These are phyloP conservation scores for Blepharisma japonicum DNA, from an alignment of 73 alveolate species.

Conservation along the genomic window DNA sequence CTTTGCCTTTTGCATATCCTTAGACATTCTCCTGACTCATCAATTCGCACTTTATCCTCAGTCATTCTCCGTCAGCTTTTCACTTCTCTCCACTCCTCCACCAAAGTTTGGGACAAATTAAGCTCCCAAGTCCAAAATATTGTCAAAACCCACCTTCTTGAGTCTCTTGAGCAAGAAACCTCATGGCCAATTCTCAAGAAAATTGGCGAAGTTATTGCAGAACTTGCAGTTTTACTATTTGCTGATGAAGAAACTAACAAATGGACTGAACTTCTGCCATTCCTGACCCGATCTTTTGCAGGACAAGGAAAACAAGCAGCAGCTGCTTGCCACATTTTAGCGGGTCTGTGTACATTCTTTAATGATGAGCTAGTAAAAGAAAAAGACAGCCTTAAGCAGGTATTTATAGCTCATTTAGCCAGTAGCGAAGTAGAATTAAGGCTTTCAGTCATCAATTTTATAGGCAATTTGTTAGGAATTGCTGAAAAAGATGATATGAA, in stretches of 20 bases:
- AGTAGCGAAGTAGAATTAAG: constrained; percentile 42
- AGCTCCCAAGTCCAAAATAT: constrained; percentile 48
- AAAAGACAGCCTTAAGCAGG: neutral
- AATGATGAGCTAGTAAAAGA: constrained; percentile 1
- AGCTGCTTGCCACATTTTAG: neutral
- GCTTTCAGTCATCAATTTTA: constrained; percentile 40
- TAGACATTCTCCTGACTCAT: constrained; percentile 37
- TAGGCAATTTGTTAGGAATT: constrained; percentile 43
- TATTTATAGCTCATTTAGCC: constrained; percentile 52
- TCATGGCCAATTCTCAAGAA: constrained; percentile 48
- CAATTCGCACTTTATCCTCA: constrained; percentile 11
- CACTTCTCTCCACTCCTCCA: constrained; percentile 58
- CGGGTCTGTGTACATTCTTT: constrained; percentile 18
- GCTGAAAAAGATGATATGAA: constrained; percentile 67
- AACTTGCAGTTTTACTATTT: constrained; percentile 57
- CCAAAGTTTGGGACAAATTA: constrained; percentile 60
- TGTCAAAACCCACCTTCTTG: constrained; percentile 46
- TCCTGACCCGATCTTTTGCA: constrained; percentile 48
- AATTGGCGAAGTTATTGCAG: constrained; percentile 72
- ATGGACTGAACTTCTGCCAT: constrained; percentile 40
- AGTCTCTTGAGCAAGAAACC: constrained; percentile 40
- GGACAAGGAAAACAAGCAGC: constrained; percentile 29
- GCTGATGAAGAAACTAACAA: constrained; percentile 40
- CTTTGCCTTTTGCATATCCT: constrained; percentile 44
- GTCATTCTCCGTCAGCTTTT: constrained; percentile 31